phyloP scores from a whole-genome alignment of 306 rosid species.

The Chamaecrista fasciculata region DNA sequence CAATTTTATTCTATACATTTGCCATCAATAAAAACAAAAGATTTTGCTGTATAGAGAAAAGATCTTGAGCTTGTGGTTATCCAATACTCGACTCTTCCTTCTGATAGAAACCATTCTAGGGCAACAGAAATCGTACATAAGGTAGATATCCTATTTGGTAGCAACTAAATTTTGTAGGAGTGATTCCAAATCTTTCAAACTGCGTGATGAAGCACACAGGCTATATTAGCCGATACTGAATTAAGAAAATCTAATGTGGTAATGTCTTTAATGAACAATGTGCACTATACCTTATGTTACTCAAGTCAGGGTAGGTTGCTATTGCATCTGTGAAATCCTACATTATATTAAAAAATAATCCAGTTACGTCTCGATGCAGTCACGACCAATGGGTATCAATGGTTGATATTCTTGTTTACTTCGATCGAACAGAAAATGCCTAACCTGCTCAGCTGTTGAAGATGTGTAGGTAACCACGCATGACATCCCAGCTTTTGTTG shows the following conservation, averaged over 20 bases:
- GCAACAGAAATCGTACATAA: not conserved
- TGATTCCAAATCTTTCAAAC: constrained; percentile 77
- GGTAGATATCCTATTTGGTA: constrained; percentile 44
- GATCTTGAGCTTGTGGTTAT: constrained; percentile 24
- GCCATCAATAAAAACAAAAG: not conserved
- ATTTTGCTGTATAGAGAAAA: not conserved
- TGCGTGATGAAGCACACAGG: constrained; percentile 37
- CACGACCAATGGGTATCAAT: constrained; percentile 12
- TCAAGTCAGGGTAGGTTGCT: constrained; percentile 84
- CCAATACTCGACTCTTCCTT: constrained; percentile 10
- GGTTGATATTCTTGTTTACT: not conserved
- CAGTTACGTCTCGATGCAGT: constrained; percentile 18
- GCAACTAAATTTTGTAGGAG: constrained; percentile 58
- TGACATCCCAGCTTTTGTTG: constrained; percentile 89
- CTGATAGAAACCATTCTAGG: not conserved
- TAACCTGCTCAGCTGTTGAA: constrained; percentile 87
- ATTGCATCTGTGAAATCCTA: constrained; percentile 83
- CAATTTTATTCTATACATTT: constrained; percentile 18
- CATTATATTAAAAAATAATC: constrained; percentile 12
- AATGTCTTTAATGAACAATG: not conserved
- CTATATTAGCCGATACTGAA: not conserved
- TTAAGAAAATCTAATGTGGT: not conserved
- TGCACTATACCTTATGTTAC: constrained; percentile 60
- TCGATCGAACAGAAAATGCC: constrained; percentile 16
- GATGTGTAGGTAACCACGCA: constrained; percentile 80